A percentile compares a stretch with the other conserved stretches of the same genome.
phyloP scores from a whole-genome alignment of 371 early-diverging fungal genomes.

The Mucor racemosus region DNA sequence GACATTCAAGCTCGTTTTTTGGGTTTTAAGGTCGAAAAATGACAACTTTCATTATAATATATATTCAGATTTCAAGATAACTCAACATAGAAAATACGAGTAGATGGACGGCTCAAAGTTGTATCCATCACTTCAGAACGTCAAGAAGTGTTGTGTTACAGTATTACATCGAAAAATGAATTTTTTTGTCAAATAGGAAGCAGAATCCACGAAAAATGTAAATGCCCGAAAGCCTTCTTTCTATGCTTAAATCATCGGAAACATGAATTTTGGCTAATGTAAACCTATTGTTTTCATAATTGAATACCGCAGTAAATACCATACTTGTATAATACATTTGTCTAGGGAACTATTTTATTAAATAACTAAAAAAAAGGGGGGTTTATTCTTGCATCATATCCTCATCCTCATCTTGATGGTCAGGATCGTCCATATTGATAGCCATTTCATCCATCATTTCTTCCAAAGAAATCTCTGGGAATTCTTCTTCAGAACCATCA shows the following conservation, averaged over 20 bases:
- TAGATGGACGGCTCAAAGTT: too few relatives aligned
- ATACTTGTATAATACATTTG: not conserved
- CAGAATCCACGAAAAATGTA: too few relatives aligned
- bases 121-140: too few relatives aligned
- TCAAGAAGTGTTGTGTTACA: not conserved
- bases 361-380: not conserved
- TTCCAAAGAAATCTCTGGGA: conserved; percentile 89
- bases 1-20: too few relatives aligned
- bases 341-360: not conserved
- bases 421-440: conserved; percentile 62
- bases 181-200: too few relatives aligned
- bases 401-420: conserved; percentile 49
- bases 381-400: conserved; percentile 37
- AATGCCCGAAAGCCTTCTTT: not conserved
- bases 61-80: too few relatives aligned
- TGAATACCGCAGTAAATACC: too few relatives aligned
- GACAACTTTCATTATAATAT: too few relatives aligned
- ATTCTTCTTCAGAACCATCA: conserved; percentile 66
- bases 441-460: conserved; percentile 91
- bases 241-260: too few relatives aligned
- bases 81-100: too few relatives aligned
- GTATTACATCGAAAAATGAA: not conserved
- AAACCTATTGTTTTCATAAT: not conserved
- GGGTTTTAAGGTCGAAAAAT: too few relatives aligned
- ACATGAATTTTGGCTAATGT: too few relatives aligned